Conservation (phyloP, 2,329 filamentous ascomycete species). For the Corinectria fuckeliana region DNA sequence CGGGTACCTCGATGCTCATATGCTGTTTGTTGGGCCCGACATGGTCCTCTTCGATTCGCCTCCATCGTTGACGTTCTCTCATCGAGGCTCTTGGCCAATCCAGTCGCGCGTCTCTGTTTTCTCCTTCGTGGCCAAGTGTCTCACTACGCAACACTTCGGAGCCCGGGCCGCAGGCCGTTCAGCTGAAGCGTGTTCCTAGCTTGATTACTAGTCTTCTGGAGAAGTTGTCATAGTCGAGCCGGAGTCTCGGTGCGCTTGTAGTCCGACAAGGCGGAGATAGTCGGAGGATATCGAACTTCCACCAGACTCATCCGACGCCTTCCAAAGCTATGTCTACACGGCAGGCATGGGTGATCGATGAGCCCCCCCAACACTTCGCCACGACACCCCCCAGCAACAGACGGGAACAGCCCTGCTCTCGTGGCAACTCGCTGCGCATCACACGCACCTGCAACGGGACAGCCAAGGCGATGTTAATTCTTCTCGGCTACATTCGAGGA, state of each 20-base stretch:
- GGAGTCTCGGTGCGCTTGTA: too few relatives aligned
- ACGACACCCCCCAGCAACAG: too few relatives aligned
- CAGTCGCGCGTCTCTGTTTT: background rate
- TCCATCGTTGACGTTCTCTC: conserved; percentile 1
- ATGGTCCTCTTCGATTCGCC: background rate
- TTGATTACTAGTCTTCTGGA: background rate
- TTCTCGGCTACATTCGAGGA: background rate
- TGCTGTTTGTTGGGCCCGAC: background rate
- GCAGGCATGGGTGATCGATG: background rate
- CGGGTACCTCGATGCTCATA: background rate
- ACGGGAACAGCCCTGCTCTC: too few relatives aligned
- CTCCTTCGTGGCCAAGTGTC: background rate
- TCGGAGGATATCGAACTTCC: background rate
- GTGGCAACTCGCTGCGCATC: too few relatives aligned
- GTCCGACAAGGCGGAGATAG: background rate
- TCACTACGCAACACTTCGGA: conserved; percentile 12
- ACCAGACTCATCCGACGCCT: background rate
- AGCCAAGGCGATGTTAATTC: background rate
- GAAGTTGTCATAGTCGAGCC: background rate
- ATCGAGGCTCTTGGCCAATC: background rate
- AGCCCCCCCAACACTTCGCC: background rate
- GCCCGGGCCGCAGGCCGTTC: background rate
- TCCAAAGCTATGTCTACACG: background rate
- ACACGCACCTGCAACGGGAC: too few relatives aligned
- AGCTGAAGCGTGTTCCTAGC: background rate